Conservation (phyloP, 1,284 basidiomycete genomes). For the Phlebopus sp. region DNA sequence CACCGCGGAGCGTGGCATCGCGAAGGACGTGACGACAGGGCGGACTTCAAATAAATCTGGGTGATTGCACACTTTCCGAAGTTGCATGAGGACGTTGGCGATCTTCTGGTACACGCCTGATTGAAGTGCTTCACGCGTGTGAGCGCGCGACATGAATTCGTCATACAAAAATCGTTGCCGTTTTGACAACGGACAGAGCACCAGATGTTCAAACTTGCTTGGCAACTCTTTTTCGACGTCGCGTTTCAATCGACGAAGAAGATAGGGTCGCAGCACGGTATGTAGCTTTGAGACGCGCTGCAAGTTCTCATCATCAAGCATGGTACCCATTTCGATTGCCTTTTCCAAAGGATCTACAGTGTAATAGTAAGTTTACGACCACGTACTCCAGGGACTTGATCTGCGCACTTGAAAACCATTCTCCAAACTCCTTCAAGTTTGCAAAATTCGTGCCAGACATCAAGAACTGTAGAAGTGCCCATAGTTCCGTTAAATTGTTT, state of each 20-base stretch:
- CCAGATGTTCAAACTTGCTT: conserved; percentile 92
- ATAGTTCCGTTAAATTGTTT: conserved; percentile 94
- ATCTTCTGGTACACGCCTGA: conserved; percentile 90
- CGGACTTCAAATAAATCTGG: conserved; percentile 95
- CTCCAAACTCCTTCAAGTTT: conserved; percentile 90
- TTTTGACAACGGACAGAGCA: conserved; percentile 90
- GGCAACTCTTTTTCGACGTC: conserved; percentile 97
- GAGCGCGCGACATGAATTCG: conserved; percentile 94
- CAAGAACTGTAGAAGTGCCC: conserved; percentile 93
- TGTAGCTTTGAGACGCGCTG: conserved; percentile 90
- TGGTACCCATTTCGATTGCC: conserved; percentile 85
- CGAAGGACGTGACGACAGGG: conserved; percentile 91
- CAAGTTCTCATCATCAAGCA: conserved; percentile 81
- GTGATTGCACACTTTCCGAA: conserved; percentile 94
- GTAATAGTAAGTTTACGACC: conserved; percentile 4
- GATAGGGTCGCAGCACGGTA: conserved; percentile 89
- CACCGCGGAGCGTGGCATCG: conserved; percentile 78
- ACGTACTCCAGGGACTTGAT: not conserved
- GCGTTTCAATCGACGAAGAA: conserved; percentile 90
- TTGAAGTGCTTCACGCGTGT: conserved; percentile 82
- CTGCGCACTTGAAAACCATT: conserved; percentile 92
- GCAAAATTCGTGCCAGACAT: conserved; percentile 95
- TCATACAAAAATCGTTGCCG: conserved; percentile 96
- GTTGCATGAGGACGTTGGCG: conserved; percentile 96
- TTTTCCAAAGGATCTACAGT: conserved; percentile 84